Evolutionary conservation across 2,329 filamentous ascomycete genomes (phyloP).

Genomic region (Xylogone sp.): DNA sequence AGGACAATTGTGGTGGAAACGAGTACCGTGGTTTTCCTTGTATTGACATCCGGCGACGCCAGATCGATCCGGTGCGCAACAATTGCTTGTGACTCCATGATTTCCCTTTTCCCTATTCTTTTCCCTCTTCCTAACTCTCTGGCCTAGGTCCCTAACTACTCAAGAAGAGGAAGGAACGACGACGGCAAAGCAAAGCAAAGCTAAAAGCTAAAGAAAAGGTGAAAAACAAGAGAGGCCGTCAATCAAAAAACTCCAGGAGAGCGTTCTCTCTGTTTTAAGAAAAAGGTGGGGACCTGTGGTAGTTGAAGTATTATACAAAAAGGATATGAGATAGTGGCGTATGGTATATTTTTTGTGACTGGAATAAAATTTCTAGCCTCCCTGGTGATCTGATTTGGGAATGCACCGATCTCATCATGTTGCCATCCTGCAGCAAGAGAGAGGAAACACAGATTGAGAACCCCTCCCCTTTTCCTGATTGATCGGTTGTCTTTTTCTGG

Average conservation of each 20-base stretch:
- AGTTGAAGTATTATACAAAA: neutral
- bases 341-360: too few species aligned
- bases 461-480: neutral
- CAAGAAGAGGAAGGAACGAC: too few species aligned
- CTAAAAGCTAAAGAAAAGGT: neutral
- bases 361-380: too few species aligned
- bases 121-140: neutral
- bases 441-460: too few species aligned
- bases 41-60: neutral
- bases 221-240: neutral
- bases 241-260: too few species aligned
- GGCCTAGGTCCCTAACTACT: too few species aligned
- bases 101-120: neutral
- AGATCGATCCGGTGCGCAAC: neutral
- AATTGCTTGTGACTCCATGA: neutral
- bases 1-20: slow-evolving; percentile 9
- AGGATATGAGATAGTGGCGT: too few species aligned
- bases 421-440: neutral
- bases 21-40: neutral
- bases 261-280: too few species aligned
- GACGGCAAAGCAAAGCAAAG: too few species aligned
- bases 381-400: too few species aligned
- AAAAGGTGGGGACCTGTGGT: neutral
- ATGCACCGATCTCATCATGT: neutral
- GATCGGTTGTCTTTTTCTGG: too few species aligned